Evolutionary conservation across 768 basidiomycete species (phyloP).

Genomic region (Dentipellis sp.): DNA sequence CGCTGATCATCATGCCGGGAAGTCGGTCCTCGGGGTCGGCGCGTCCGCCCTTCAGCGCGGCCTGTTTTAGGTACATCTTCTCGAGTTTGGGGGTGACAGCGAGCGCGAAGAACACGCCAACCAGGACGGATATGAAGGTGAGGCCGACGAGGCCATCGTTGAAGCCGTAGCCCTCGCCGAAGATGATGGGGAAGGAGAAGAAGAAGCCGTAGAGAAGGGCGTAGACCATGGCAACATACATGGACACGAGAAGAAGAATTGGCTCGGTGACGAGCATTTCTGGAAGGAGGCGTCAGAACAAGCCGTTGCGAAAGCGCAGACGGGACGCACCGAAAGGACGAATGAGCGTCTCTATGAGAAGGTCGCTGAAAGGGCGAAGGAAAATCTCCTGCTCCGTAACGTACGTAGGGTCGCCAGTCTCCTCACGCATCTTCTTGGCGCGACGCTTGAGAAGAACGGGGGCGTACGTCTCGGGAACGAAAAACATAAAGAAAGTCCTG

Average conservation of each 20-base stretch:
- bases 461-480: constrained; percentile 40
- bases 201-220: constrained; percentile 30
- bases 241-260: constrained; percentile 33
- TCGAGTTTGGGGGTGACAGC: constrained; percentile 25
- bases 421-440: constrained; percentile 28
- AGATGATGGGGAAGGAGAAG: constrained; percentile 28
- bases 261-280: constrained; percentile 36
- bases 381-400: constrained; percentile 34
- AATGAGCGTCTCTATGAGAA: constrained; percentile 31
- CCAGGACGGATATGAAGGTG: constrained; percentile 30
- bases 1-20: constrained; percentile 28
- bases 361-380: constrained; percentile 23
- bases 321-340: constrained; percentile 27
- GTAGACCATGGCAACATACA: constrained; percentile 36
- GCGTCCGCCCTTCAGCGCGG: constrained; percentile 24
- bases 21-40: constrained; percentile 35
- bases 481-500: constrained; percentile 14
- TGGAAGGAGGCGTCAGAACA: not conserved
- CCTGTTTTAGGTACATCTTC: constrained; percentile 23
- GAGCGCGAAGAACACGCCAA: constrained; percentile 28
- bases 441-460: constrained; percentile 32
- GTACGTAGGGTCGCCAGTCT: constrained; percentile 25
- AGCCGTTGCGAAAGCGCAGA: not conserved
- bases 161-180: constrained; percentile 26
- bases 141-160: constrained; percentile 29